A percentile compares a stretch with the other conserved stretches of the same genome.
Evolutionary conservation across 2,329 filamentous ascomycete species (phyloP).

Genomic region (Akanthomyces dipterigenus): DNA sequence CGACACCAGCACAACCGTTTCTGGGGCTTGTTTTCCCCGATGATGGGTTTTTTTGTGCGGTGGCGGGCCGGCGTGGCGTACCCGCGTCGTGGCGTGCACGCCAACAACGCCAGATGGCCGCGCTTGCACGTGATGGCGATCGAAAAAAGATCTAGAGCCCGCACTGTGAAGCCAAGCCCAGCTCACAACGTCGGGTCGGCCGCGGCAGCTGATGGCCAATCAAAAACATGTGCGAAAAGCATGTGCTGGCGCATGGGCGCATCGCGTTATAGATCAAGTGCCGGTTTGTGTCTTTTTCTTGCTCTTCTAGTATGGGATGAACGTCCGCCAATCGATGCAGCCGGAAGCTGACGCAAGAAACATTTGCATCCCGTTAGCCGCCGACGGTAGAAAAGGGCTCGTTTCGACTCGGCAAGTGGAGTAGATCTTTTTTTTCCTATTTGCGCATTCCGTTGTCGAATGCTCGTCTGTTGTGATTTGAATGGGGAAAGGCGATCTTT

Average conservation of each 20-base stretch:
- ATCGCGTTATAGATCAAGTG: neutral
- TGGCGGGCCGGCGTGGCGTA: neutral
- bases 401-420: conserved; percentile 2
- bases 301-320: neutral
- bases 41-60: neutral
- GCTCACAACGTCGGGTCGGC: neutral
- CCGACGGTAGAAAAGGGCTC: neutral
- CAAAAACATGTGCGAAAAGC: neutral
- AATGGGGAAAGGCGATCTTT: neutral
- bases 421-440: neutral
- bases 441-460: neutral
- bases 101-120: neutral
- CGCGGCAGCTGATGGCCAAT: neutral
- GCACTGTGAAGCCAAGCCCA: neutral
- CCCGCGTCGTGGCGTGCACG: neutral
- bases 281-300: neutral
- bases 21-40: neutral
- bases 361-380: neutral
- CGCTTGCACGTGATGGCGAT: neutral
- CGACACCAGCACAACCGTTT: neutral
- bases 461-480: neutral
- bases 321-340: neutral
- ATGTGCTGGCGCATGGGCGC: neutral
- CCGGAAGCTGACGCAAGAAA: neutral
- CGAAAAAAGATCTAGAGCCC: neutral